Percentiles rank a stretch among this genome's conserved stretches.
Evolutionary conservation across 768 basidiomycete species (phyloP).

Genomic region (Neoboletus brunneissimus): DNA sequence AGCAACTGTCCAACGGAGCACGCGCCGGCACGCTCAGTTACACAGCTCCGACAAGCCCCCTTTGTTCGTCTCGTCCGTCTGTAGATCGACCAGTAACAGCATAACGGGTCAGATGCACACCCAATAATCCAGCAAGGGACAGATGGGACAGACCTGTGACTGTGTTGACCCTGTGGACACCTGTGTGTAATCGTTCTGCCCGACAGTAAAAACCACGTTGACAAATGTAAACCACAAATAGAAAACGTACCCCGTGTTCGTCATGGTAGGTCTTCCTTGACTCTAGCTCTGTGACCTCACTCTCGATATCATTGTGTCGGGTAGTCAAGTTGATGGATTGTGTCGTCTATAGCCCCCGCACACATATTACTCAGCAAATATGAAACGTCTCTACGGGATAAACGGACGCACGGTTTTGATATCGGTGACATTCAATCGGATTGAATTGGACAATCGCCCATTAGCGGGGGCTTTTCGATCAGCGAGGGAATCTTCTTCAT

Average conservation of each 20-base stretch:
- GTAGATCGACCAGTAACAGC: neutral
- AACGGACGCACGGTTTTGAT: conserved; percentile 17
- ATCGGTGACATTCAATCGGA: conserved; percentile 14
- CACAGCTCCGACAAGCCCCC: neutral
- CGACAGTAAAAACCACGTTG: neutral
- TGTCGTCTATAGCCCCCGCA: conserved; percentile 7
- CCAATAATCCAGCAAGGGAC: neutral
- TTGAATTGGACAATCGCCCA: neutral
- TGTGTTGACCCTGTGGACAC: conserved; percentile 17
- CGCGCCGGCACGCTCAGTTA: neutral
- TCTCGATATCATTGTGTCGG: neutral
- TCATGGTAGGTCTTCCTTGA: conserved; percentile 17
- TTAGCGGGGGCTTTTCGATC: conserved; percentile 1
- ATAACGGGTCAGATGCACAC: neutral
- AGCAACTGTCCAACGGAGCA: neutral
- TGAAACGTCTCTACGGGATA: neutral
- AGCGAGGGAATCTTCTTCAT: conserved; percentile 22
- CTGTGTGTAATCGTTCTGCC: conserved; percentile 15
- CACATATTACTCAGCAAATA: neutral
- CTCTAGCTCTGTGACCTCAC: conserved; percentile 11
- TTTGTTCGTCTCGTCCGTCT: conserved; percentile 7
- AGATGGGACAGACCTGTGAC: conserved; percentile 15
- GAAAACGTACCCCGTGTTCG: conserved; percentile 4
- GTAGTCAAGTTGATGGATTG: conserved; percentile 18
- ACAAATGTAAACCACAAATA: neutral